Evolutionary conservation across 2,329 filamentous ascomycete species (phyloP).

Genomic region (Chalaropsis ovoidea): DNA sequence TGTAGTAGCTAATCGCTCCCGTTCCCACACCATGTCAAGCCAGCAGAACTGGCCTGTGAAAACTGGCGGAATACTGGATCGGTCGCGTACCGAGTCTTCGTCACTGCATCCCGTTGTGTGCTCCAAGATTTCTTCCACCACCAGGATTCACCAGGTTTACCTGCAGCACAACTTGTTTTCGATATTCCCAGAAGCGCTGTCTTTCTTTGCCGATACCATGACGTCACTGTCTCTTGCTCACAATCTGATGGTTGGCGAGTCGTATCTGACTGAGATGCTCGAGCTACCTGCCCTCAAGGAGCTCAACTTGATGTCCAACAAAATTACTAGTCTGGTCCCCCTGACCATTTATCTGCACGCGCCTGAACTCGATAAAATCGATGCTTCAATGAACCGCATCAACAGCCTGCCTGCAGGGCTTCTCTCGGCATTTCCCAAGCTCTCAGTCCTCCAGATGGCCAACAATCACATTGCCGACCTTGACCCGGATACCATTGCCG

Average conservation of each 20-base stretch:
- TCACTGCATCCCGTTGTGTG: constrained; percentile 49
- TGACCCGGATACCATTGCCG: constrained; percentile 60
- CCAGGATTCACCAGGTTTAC: constrained; percentile 48
- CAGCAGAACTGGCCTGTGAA: constrained; percentile 47
- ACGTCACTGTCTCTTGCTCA: constrained; percentile 63
- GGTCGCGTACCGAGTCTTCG: constrained; percentile 55
- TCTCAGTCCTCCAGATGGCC: constrained; percentile 60
- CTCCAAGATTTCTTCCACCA: constrained; percentile 45
- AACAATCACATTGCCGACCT: constrained; percentile 72
- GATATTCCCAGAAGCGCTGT: constrained; percentile 58
- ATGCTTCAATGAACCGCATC: constrained; percentile 75
- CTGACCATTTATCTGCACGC: constrained; percentile 60
- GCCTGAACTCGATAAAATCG: constrained; percentile 62
- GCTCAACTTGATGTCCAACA: constrained; percentile 64
- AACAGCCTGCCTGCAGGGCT: constrained; percentile 54
- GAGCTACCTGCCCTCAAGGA: constrained; percentile 65
- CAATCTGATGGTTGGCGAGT: constrained; percentile 57
- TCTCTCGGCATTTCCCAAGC: constrained; percentile 55
- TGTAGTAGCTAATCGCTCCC: constrained; percentile 38
- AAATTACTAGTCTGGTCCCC: constrained; percentile 58
- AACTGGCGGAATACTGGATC: constrained; percentile 55
- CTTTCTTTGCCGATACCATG: constrained; percentile 60
- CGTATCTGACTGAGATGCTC: constrained; percentile 56
- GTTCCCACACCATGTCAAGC: constrained; percentile 40
- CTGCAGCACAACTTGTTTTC: constrained; percentile 70